These are phyloP conservation scores for Neolecta irregularis DNA, from an alignment of 1,139 yeast genomes.

Conservation along the genomic window DNA sequence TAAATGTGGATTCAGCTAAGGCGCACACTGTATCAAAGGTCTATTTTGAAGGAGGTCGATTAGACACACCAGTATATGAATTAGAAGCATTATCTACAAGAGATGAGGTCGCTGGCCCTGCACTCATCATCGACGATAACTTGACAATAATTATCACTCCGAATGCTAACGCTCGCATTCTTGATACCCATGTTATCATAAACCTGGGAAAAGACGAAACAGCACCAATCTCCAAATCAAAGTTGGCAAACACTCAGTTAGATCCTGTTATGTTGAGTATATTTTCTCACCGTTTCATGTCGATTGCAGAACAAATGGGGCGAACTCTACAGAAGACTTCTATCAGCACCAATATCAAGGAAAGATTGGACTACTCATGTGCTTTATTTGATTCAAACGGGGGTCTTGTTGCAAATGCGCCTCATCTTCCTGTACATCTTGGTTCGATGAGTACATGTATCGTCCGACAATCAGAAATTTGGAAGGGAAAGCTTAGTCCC, in stretches of 20 bases:
- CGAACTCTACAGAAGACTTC: slow-evolving; percentile 55
- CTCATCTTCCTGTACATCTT: slow-evolving; percentile 64
- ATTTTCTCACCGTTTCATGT: slow-evolving; percentile 64
- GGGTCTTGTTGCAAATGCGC: slow-evolving; percentile 60
- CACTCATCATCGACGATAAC: slow-evolving; percentile 69
- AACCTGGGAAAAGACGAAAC: slow-evolving; percentile 24
- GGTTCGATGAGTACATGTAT: slow-evolving; percentile 70
- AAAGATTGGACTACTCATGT: slow-evolving; percentile 60
- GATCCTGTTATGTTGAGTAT: slow-evolving; percentile 57
- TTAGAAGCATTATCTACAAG: slow-evolving; percentile 42
- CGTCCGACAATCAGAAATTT: slow-evolving; percentile 40
- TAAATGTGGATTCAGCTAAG: no score
- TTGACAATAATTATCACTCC: slow-evolving; percentile 79
- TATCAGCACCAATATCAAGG: slow-evolving; percentile 61
- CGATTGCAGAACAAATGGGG: slow-evolving; percentile 73
- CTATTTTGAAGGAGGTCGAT: slow-evolving; percentile 38
- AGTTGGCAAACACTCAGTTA: slow-evolving; percentile 17
- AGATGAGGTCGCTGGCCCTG: slow-evolving; percentile 50
- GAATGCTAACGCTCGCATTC: slow-evolving; percentile 43
- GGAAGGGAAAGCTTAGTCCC: slow-evolving; percentile 39
- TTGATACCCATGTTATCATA: slow-evolving; percentile 45
- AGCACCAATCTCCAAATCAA: slow-evolving; percentile 15
- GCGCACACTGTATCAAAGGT: slow-evolving; percentile 26
- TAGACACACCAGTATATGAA: slow-evolving; percentile 36
- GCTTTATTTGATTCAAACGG: slow-evolving; percentile 57